phyloP scores from a whole-genome alignment of 2,329 filamentous ascomycete species.

The Penicillium psychrosexuale region DNA sequence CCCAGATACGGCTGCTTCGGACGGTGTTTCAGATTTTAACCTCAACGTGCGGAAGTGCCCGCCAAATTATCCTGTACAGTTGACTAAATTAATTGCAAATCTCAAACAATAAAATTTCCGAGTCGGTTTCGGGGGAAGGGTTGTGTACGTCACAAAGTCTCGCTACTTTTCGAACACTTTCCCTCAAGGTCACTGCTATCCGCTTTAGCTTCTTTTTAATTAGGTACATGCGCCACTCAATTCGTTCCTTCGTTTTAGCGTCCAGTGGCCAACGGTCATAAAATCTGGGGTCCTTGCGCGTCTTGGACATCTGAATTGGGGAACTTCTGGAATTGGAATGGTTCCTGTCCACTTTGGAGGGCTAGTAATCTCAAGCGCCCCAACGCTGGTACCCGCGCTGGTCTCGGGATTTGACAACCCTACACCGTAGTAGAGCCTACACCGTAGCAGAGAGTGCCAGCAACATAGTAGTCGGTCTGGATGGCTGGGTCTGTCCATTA shows the following conservation, averaged over 20 bases:
- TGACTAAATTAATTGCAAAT: neutral
- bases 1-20: constrained; percentile 10
- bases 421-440: neutral
- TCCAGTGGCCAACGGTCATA: neutral
- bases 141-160: neutral
- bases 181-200: neutral
- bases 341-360: neutral
- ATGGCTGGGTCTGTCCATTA: neutral
- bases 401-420: neutral
- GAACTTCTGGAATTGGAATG: neutral
- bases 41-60: constrained; percentile 18
- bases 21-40: constrained; percentile 21
- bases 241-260: neutral
- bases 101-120: neutral
- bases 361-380: neutral
- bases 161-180: neutral
- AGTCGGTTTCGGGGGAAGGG: neutral
- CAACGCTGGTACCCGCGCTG: neutral
- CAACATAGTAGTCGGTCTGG: neutral
- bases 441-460: neutral
- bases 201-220: neutral
- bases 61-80: neutral
- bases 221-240: too few relatives aligned
- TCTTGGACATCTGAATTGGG: neutral
- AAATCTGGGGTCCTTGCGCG: constrained; percentile 2